A percentile compares a stretch with the other conserved stretches of the same genome.
These are phyloP conservation scores for Pistacia integerrima DNA, from an alignment of 345 rosid genomes.

Conservation along the genomic window DNA sequence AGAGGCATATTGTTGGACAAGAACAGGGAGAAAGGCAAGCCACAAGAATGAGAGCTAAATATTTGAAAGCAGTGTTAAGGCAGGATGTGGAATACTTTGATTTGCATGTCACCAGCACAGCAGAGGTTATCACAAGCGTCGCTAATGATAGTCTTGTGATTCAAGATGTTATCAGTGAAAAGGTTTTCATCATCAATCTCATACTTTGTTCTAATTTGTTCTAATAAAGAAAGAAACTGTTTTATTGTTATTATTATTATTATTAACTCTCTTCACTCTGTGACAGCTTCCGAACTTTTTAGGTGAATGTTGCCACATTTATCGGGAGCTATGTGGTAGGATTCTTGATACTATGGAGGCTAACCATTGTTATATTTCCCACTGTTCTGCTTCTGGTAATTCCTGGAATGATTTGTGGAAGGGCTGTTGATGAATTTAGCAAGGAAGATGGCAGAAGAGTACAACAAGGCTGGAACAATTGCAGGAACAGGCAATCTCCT, in stretches of 20 bases:
- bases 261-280: no score
- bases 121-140: slow-evolving; percentile 77
- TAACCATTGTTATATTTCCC: slow-evolving; percentile 70
- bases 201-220: background rate
- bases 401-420: slow-evolving; percentile 77
- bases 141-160: slow-evolving; percentile 71
- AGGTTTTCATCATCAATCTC: slow-evolving; percentile 31
- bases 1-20: slow-evolving; percentile 38
- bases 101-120: slow-evolving; percentile 66
- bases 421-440: slow-evolving; percentile 67
- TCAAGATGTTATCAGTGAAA: slow-evolving; percentile 81
- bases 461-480: slow-evolving; percentile 63
- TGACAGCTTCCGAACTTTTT: slow-evolving; percentile 69
- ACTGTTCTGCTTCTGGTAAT: slow-evolving; percentile 61
- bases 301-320: slow-evolving; percentile 54
- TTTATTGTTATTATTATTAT: background rate
- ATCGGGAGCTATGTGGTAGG: slow-evolving; percentile 58
- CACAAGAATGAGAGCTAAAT: slow-evolving; percentile 68
- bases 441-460: slow-evolving; percentile 63
- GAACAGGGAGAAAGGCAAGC: slow-evolving; percentile 92
- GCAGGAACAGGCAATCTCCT: slow-evolving; percentile 89
- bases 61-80: slow-evolving; percentile 72
- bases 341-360: slow-evolving; percentile 65
- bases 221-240: no score
- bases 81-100: slow-evolving; percentile 85